Evolutionary conservation across 2,329 filamentous ascomycete genomes (phyloP).

Genomic region (Thermoascus crustaceus): DNA sequence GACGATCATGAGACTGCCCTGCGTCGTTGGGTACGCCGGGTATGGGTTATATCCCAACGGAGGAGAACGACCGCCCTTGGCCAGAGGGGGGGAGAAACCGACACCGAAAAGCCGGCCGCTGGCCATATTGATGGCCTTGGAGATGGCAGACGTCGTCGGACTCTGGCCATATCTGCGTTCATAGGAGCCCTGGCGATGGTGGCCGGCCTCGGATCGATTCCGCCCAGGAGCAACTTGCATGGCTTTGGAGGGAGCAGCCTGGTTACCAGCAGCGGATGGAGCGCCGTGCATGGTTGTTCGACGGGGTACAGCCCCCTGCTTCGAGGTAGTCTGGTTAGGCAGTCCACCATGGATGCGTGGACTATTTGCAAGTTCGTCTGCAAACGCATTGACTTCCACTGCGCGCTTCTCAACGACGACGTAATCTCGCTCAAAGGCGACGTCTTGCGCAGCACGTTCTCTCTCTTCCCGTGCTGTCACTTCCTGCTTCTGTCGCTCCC

Average conservation of each 20-base stretch:
- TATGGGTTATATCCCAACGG: slow-evolving; percentile 57
- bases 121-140: slow-evolving; percentile 90
- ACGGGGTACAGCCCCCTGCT: slow-evolving; percentile 59
- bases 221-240: slow-evolving; percentile 66
- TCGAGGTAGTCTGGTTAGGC: slow-evolving; percentile 40
- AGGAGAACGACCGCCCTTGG: slow-evolving; percentile 39
- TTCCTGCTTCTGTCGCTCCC: slow-evolving; percentile 34
- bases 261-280: slow-evolving; percentile 61
- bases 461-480: slow-evolving; percentile 35
- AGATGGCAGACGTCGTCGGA: slow-evolving; percentile 76
- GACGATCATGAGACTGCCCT: slow-evolving; percentile 58
- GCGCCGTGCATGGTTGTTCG: slow-evolving; percentile 70
- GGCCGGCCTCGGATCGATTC: slow-evolving; percentile 49
- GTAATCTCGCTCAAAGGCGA: slow-evolving; percentile 87
- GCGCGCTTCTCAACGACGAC: slow-evolving; percentile 91
- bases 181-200: slow-evolving; percentile 71
- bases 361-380: slow-evolving; percentile 85
- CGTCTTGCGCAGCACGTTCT: slow-evolving; percentile 70
- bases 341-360: slow-evolving; percentile 52
- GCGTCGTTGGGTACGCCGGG: slow-evolving; percentile 69
- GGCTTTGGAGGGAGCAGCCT: slow-evolving; percentile 59
- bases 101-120: slow-evolving; percentile 53
- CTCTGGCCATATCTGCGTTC: slow-evolving; percentile 68
- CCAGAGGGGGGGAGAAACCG: slow-evolving; percentile 43
- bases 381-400: slow-evolving; percentile 94